Base-by-base conservation (phyloP, 2,329 filamentous ascomycete genomes). In the Metarhizium album region DNA sequence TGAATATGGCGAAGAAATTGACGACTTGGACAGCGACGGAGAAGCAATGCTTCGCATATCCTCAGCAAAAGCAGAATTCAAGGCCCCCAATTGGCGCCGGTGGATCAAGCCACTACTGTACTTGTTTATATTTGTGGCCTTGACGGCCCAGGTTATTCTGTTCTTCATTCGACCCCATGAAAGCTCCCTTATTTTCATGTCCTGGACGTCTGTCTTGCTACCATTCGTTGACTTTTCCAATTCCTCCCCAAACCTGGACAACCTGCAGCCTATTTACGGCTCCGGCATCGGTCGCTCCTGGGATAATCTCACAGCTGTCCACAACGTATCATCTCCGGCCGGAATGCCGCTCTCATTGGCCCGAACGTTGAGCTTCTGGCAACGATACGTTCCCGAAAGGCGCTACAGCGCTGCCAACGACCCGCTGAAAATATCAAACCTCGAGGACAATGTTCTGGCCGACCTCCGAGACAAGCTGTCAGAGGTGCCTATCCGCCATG, bases 391-490 rank as follows among this genome's bases (percentile, higher is more conserved):
- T 22, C 43, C 51, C 1, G 47, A 57, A 1, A 35, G 52, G 11
- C 50, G 55, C 42, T 73, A 73, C 46, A 63, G 55, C 22, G 61
- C 70, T 4, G 56, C 55, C 1, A 50, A 58, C 4, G 71, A 73
- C 31, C 70, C 71, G 0, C 42, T 72, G 40, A 70, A 66, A 45
- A 62, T 71, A n/a, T 64, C 67, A 0, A 73, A 73, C 35, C 57
- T 68, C 2, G 52, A 68, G 3, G 58, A 68, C 9, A 59, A 60
- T 0, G 46, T 72, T 0, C 53, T 67, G 1, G 45, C 63, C 7
- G 53, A 52, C 1, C 57, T 69, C 2, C 56, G 56, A 1, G 55
- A 53, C 7, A 59, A 58, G 40, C 49, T 69, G 5, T 35, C 54
- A 7, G 55, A 60, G 1, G 59, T 71, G 6, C 62, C 64, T 9